These are phyloP conservation scores for Galeopsis tetrahit DNA, from an alignment of 257 asterid species.

Conservation along the genomic window DNA sequence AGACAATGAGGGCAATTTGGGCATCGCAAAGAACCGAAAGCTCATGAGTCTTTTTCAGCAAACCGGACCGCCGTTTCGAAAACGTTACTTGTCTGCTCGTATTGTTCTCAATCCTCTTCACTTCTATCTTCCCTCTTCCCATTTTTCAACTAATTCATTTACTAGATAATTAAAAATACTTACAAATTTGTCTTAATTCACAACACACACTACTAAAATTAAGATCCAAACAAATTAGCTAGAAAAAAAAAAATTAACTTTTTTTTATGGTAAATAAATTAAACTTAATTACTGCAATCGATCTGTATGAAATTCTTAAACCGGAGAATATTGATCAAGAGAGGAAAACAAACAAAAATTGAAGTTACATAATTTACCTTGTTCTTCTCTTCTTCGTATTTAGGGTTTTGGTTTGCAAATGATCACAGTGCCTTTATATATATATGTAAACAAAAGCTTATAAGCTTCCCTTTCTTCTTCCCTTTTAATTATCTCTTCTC, in stretches of 20 bases:
- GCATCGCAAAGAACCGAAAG: conserved; percentile 90
- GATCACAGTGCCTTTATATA: background rate
- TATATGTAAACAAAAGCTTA: conserved; percentile 27
- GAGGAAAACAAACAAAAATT: conserved; percentile 25
- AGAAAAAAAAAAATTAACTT: conserved; percentile 16
- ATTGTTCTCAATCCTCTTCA: conserved; percentile 87
- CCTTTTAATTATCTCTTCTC: background rate
- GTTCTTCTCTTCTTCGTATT: conserved; percentile 39
- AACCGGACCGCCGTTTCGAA: conserved; percentile 72
- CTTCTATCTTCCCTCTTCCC: conserved; percentile 86
- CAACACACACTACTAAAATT: conserved; percentile 14
- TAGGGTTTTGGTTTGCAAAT: conserved; percentile 38
- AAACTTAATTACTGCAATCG: conserved; percentile 39
- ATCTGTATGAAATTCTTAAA: conserved; percentile 36
- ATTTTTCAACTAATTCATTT: conserved; percentile 27
- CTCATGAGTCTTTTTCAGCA: conserved; percentile 88
- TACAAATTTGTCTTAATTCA: conserved; percentile 10
- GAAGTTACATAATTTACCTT: conserved; percentile 37
- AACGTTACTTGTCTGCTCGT: conserved; percentile 84
- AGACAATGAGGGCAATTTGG: conserved; percentile 73
- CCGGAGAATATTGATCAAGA: conserved; percentile 34
- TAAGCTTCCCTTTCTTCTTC: conserved; percentile 26
- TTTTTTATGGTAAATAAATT: conserved; percentile 28
- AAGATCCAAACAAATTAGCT: conserved; percentile 34
- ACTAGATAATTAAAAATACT: too few relatives aligned